Evolutionary conservation across 164 flowering plant genomes (phyloP), one percentile per base, ranked within the genome.

Genomic region (Euptelea pleiosperma): DNA sequence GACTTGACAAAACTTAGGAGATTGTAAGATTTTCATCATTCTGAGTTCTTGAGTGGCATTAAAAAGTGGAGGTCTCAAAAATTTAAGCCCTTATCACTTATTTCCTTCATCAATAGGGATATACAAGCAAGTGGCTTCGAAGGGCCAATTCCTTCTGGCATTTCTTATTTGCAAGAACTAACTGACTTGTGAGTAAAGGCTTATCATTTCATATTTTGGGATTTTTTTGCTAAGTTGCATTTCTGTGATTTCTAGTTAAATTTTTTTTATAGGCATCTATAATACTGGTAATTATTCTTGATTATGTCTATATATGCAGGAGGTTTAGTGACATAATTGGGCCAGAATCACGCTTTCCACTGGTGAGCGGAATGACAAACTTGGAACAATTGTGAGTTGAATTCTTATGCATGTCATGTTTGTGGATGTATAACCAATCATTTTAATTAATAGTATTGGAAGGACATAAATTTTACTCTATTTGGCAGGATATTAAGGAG

Each of bases 261-360:
- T 15, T 6, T 18, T 6, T 63, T 35, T 6, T 10, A 8, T 46
- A 4, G 12, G 9, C 14, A 5, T 22, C 8, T 22, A 4, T 16
- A 43, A 30, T 47, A 24, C n/a, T 19, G 22, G 10, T 19, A 37
- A 28, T 15, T 24, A 10, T 21, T 26, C n/a, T n/a, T 46, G 35
- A 21, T 28, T 39, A 34, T 9, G 19, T 46, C 42, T 57, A n/a
- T n/a, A n/a, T n/a, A 15, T 69, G 53, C 82, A 87, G 91, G 85
- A 74, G 79, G 70, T 81, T 87, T 12, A 78, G 79, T 72, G 89
- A 85, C 70, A 61, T 84, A 48, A 77, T 65, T 42, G 91, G 89
- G 45, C 39, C 73, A 8, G 73, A 47, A 31, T 52, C 61, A 5
- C 0, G 54, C 43, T 85, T 84, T 62, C 91, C 91, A 24, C 67